Conservation (phyloP, 495 filamentous ascomycete genomes). For the Diplogelasinospora grovesii region DNA sequence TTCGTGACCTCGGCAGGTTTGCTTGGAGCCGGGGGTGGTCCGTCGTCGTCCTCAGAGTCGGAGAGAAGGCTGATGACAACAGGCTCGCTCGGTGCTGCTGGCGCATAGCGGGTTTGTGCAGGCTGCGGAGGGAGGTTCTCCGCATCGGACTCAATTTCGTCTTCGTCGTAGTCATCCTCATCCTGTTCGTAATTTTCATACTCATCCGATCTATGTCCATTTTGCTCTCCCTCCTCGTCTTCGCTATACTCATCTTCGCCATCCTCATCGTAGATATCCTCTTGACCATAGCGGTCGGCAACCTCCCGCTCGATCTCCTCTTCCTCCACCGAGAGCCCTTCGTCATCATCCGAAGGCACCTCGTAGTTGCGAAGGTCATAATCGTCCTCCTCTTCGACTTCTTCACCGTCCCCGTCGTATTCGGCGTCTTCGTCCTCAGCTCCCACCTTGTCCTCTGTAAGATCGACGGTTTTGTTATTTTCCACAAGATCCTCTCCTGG, state of each 20-base stretch:
- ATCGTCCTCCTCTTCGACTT: slow-evolving; percentile 23
- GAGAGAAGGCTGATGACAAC: slow-evolving; percentile 34
- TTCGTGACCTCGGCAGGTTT: slow-evolving; percentile 2
- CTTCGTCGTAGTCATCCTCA: slow-evolving; percentile 6
- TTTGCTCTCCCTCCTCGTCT: slow-evolving; percentile 13
- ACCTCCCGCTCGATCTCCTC: slow-evolving; percentile 33
- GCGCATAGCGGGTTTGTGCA: slow-evolving; percentile 1
- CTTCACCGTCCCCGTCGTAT: slow-evolving; percentile 20
- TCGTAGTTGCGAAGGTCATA: slow-evolving; percentile 25
- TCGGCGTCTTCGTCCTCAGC: slow-evolving; percentile 14
- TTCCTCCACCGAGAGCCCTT: slow-evolving; percentile 30
- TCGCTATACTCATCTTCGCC: slow-evolving; percentile 16
- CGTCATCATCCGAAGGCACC: slow-evolving; percentile 23
- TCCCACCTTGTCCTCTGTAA: slow-evolving; percentile 8
- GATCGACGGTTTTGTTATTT: slow-evolving; percentile 5
- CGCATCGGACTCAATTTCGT: too few relatives aligned
- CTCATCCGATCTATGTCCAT: slow-evolving; percentile 4
- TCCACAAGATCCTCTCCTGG: slow-evolving; percentile 7
- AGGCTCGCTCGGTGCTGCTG: slow-evolving; percentile 12
- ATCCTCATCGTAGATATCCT: slow-evolving; percentile 31
- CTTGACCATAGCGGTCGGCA: slow-evolving; percentile 31
- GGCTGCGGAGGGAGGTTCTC: too few relatives aligned
- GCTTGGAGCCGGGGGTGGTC: slow-evolving; percentile 7
- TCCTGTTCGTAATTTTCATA: slow-evolving; percentile 22
- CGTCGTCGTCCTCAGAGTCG: slow-evolving; percentile 31